Base-by-base conservation (phyloP, 306 rosid species). In the Herpetospermum pedunculosum region DNA sequence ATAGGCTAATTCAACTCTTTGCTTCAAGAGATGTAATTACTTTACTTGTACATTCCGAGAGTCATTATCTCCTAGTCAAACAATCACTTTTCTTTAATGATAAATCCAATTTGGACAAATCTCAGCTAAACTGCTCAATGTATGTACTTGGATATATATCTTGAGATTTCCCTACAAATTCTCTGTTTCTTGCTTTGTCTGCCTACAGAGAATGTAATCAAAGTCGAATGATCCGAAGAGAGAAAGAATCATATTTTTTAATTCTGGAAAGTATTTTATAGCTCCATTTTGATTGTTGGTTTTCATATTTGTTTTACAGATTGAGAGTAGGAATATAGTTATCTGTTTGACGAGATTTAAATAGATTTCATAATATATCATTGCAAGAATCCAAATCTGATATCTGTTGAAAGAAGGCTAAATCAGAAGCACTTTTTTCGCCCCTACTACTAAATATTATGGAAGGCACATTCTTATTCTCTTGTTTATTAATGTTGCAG, bases 391-490 rank as follows among this genome's bases (percentile, higher is more conserved):
- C 37, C 54, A 68, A 68, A 68, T 68, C 73, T 68, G 37, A 44
- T 35, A 12, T 67, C 73, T 68, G 55, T 44, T 44, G 54, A 46
- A 26, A 68, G 49, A 44, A 26, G 55, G 37, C 38, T 63, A 6
- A 43, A 43, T 4, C 7, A 2, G 40, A 67, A 68, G 73, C 73
- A 23, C 52, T 67, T 40, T 23, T 35, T 23, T 67, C 12, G 1
- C 13, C n/a, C n/a, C 3, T 8, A 8, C 71, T n/a, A 37, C 8
- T 64, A 12, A 38, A 15, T n/a, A n/a, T 67, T 67, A 13, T 67
- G 12, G 52, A 67, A 67, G 52, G 21, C 19, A 67, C 73, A 41
- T 67, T 67, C 37, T 67, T 67, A 67, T 67, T 43, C 73, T 68
- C 55, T 68, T 43, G 73, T 7, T 41, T 44, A 68, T 68, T 68